Evolutionary conservation across 1,284 basidiomycete genomes (phyloP).

Genomic region (Moesziomyces sp.): DNA sequence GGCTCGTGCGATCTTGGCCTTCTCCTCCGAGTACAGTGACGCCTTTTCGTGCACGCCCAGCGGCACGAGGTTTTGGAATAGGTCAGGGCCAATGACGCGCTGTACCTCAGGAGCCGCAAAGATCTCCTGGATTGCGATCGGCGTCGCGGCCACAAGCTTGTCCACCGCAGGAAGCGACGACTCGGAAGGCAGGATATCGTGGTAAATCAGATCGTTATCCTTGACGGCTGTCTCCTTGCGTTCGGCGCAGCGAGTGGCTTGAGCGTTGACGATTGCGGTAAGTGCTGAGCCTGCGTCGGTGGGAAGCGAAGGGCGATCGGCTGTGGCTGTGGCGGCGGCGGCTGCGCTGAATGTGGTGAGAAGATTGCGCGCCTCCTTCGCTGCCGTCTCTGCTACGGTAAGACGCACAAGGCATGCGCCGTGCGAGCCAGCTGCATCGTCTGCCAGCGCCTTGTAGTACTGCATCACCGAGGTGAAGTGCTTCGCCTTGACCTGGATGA

Average conservation of each 20-base stretch:
- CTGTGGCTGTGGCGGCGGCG: slow-evolving; percentile 74
- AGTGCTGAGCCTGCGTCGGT: slow-evolving; percentile 83
- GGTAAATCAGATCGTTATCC: slow-evolving; percentile 98
- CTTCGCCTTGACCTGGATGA: slow-evolving; percentile 90
- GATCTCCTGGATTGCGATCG: slow-evolving; percentile 91
- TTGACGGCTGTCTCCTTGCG: slow-evolving; percentile 80
- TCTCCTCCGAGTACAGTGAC: slow-evolving; percentile 96
- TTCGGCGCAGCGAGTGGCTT: slow-evolving; percentile 81
- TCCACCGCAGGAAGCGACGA: slow-evolving; percentile 84
- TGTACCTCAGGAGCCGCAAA: slow-evolving; percentile 91
- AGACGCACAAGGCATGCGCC: slow-evolving; percentile 87
- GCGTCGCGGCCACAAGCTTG: slow-evolving; percentile 79
- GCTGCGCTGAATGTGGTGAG: slow-evolving; percentile 79
- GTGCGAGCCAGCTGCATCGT: slow-evolving; percentile 80
- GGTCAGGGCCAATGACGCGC: slow-evolving; percentile 90
- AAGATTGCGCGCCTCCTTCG: slow-evolving; percentile 83
- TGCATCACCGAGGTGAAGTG: slow-evolving; percentile 87
- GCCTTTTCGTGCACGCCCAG: slow-evolving; percentile 95
- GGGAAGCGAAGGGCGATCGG: slow-evolving; percentile 78
- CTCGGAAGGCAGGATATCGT: slow-evolving; percentile 85
- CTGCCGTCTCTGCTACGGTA: slow-evolving; percentile 79
- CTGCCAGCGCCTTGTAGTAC: slow-evolving; percentile 84
- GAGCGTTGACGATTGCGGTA: slow-evolving; percentile 83
- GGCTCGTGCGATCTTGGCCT: slow-evolving; percentile 90
- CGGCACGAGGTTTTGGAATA: slow-evolving; percentile 88